Base-by-base conservation (phyloP, 108 stramenopile genomes). In the Cyclotella kingstonii region DNA sequence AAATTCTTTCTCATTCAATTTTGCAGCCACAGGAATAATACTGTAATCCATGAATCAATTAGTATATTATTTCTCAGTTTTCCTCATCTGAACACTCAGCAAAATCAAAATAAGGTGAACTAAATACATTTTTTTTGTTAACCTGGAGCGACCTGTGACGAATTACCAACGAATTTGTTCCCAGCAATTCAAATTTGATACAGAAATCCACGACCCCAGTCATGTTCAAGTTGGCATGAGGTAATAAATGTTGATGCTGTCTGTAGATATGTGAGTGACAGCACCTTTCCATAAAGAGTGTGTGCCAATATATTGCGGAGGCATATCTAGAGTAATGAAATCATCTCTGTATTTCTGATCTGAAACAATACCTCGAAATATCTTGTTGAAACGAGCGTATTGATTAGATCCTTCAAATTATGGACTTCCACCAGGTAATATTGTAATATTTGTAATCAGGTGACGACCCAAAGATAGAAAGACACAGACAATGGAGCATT, bases 261-360 rank as follows among this genome's bases (percentile, higher is more conserved):
- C 66, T 46, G 35, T 34, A 15, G 45, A 18, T 7, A 40, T n/a
- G 30, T 36, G 33, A 2, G 67, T 68, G 25, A 19, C 59, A 19
- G 73, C 66, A 38, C 73, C 66, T 39, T 68, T 75, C 15, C 60
- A 11, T 9, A 68, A 43, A 15, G 59, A 61, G 42, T 76, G 63
- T 6, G 64, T 46, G 25, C 74, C 74, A 22, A 41, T 68, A 28
- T 66, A 14, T 12, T 34, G 0, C 4, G 46, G 45, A 29, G 33
- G 14, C 1, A 60, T n/a, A 10, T 58, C 65, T 19, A 74, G 22
- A 1, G 31, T 19, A 23, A 15, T 28, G 4, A 66, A 35, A 15
- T 39, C 45, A 15, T 66, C 47, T 11, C 49, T 36, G 28, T 67
- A 26, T 31, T 66, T 55, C 1, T 6, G 15, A 26, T n/a, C 5